phyloP scores from a whole-genome alignment of 768 basidiomycete species.

The Amanita pseudoporphyria region DNA sequence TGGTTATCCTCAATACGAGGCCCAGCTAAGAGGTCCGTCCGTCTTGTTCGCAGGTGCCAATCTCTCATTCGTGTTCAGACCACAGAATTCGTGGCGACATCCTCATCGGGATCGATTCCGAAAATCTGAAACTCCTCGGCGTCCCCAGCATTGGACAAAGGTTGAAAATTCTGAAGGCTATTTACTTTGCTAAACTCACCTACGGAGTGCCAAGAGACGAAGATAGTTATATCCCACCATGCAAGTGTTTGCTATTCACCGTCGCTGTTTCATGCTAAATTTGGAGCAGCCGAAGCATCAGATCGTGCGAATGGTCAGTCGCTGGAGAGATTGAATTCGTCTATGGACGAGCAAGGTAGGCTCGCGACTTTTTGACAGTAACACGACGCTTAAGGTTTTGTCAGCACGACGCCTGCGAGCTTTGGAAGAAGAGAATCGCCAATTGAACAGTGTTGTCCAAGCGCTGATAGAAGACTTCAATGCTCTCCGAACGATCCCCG shows the following conservation, averaged over 20 bases:
- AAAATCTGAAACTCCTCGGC: constrained; percentile 78
- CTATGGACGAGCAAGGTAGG: constrained; percentile 71
- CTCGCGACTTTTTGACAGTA: background rate
- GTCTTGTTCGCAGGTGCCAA: constrained; percentile 7
- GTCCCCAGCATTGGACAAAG: constrained; percentile 88
- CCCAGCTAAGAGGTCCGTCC: constrained; percentile 63
- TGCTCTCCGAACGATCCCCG: constrained; percentile 26
- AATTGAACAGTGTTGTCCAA: constrained; percentile 52
- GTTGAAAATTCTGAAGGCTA: constrained; percentile 82
- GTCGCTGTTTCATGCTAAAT: background rate
- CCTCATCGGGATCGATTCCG: constrained; percentile 75
- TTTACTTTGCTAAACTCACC: constrained; percentile 82
- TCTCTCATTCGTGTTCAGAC: constrained; percentile 35
- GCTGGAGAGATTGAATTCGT: constrained; percentile 54
- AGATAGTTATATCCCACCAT: constrained; percentile 83
- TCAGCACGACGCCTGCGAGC: constrained; percentile 57
- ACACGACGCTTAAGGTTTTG: background rate
- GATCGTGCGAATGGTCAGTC: constrained; percentile 32
- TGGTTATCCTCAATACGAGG: constrained; percentile 81
- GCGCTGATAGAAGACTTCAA: constrained; percentile 60
- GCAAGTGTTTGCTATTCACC: constrained; percentile 33
- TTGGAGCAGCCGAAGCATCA: constrained; percentile 20
- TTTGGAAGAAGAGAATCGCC: constrained; percentile 74
- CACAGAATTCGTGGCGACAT: constrained; percentile 91
- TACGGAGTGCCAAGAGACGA: constrained; percentile 76